Base-by-base conservation (phyloP, 169 alveolate species). In the Plasmodium berghei region DNA sequence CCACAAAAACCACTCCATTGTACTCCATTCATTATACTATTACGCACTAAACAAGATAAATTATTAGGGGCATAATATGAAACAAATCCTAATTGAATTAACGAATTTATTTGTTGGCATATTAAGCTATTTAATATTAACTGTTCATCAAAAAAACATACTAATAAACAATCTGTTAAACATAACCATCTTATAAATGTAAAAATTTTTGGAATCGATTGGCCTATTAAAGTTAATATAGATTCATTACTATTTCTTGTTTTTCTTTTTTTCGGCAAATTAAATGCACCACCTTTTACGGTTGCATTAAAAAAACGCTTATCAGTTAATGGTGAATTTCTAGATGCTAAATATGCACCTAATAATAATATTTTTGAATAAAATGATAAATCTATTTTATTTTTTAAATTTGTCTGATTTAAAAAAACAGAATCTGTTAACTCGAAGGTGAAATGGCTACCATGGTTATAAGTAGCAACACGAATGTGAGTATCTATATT, bases 1-100 rank as follows among this genome's bases (percentile, higher is more conserved):
- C 91, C 91, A 61, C 91, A 86, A 52, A 59, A 86, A 5, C 91
- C 91, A 86, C 91, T 86, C 91, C 91, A 86, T 62, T 86, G 91
- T 63, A 86, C 91, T 20, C 91, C 91, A 62, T 86, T 86, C 91
- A 86, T 86, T 34, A 86, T 59, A 42, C 91, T 86, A 40, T 86
- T 86, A 14, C 91, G 48, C 9, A 86, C 91, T 42, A 86, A 22
- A 40, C 91, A 70, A 18, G 91, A 86, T 20, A 86, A 46, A 70
- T 66, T 86, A 40, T 56, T 86, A 9, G 91, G 12, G 1, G 87
- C 59, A 42, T 74, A 70, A 66, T 70, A 86, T 28, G 87, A 58
- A 10, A 86, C 61, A 24, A 86, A 86, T 1, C 91, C 91, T 20
- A 86, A 55, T 45, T 86, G 91, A 46, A 86, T 71, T 40, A 86